Conservation (phyloP, 345 rosid genomes). For the Raphanus sativus region DNA sequence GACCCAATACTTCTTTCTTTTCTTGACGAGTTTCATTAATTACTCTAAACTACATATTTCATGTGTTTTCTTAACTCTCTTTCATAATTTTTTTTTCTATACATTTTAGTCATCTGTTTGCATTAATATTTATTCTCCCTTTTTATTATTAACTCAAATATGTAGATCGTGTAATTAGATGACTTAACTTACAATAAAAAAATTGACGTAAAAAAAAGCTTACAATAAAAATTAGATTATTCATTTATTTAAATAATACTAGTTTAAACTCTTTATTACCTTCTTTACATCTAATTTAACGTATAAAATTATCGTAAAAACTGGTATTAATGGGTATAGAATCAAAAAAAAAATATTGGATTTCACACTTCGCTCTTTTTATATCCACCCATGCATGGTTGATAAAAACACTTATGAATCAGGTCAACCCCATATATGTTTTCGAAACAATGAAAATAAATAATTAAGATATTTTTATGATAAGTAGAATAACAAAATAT, state of each 20-base stretch:
- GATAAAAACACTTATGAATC: not conserved
- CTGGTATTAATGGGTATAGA: not conserved
- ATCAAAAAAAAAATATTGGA: not conserved
- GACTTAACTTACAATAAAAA: not conserved
- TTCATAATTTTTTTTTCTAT: not conserved
- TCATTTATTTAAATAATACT: not conserved
- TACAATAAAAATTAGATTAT: not conserved
- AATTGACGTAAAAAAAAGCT: too few relatives aligned
- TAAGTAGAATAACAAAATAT: not conserved
- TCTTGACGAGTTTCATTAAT: not conserved
- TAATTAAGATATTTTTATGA: not conserved
- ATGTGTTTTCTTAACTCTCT: not conserved
- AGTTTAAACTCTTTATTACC: not conserved
- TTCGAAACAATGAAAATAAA: not conserved
- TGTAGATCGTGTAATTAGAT: not conserved
- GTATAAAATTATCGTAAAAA: not conserved
- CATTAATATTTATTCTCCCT: not conserved
- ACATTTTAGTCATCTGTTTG: not conserved
- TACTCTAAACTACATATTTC: not conserved
- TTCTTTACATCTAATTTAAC: not conserved
- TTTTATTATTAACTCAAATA: not conserved
- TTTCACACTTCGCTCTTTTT: not conserved
- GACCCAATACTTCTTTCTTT: conserved; percentile 32
- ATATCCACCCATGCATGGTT: not conserved
- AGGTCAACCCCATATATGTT: conserved; percentile 11